A percentile compares a stretch with the other conserved stretches of the same genome.
Conservation (phyloP, 495 filamentous ascomycete genomes). For the Rostrohypoxylon terebratum region DNA sequence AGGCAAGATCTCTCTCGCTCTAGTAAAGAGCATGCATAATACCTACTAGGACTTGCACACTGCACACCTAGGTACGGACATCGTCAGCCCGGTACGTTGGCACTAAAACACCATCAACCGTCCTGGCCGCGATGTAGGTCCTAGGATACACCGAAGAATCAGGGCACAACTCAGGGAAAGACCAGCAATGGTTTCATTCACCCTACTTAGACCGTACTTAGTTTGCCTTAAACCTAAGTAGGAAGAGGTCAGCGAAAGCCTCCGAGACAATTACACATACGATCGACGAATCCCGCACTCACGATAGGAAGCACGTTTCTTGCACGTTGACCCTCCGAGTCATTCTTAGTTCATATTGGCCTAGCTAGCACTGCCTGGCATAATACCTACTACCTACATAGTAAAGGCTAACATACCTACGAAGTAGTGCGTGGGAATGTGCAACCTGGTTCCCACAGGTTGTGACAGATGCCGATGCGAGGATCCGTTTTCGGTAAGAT, state of each 20-base stretch:
- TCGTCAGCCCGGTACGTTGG: slow-evolving; percentile 34
- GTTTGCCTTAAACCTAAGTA: slow-evolving; percentile 24
- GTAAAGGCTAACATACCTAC: slow-evolving; percentile 29
- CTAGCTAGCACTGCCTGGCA: slow-evolving; percentile 17
- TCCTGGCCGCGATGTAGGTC: slow-evolving; percentile 22
- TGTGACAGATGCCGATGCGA: slow-evolving; percentile 35
- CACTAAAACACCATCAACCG: background rate
- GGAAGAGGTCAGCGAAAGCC: slow-evolving; percentile 33
- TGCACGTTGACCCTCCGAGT: slow-evolving; percentile 40
- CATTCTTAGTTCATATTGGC: slow-evolving; percentile 27
- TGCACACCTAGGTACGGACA: too few species aligned
- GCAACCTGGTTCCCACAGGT: slow-evolving; percentile 38
- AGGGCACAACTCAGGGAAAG: slow-evolving; percentile 10
- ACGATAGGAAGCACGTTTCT: slow-evolving; percentile 47
- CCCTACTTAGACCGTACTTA: slow-evolving; percentile 31
- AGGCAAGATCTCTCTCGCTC: slow-evolving; percentile 14
- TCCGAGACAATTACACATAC: slow-evolving; percentile 35
- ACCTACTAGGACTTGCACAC: slow-evolving; percentile 16
- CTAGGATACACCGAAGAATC: slow-evolving; percentile 30
- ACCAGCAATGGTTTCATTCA: slow-evolving; percentile 34
- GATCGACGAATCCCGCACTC: slow-evolving; percentile 46
- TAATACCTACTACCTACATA: too few species aligned
- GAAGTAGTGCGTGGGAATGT: slow-evolving; percentile 27
- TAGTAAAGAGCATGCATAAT: slow-evolving; percentile 34
- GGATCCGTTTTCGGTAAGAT: slow-evolving; percentile 39